These are phyloP conservation scores for Hypoxylon lienhwacheense DNA, from an alignment of 495 filamentous ascomycete species.

Conservation along the genomic window DNA sequence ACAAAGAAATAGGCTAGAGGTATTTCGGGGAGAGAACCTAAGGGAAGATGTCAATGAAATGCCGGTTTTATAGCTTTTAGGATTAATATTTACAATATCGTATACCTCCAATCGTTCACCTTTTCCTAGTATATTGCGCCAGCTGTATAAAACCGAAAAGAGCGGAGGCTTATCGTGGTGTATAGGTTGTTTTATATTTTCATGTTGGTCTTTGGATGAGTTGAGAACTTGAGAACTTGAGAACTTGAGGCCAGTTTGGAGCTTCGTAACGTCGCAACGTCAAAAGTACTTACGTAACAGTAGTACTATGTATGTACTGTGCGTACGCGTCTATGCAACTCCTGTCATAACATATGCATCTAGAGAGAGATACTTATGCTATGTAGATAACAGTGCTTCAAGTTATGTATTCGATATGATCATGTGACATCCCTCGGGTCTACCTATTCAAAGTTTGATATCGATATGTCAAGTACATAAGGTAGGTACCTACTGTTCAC, in stretches of 20 bases:
- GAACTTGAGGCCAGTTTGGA: conserved; percentile 39
- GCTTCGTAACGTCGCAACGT: conserved; percentile 7
- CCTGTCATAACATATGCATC: background rate
- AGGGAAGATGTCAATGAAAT: conserved; percentile 12
- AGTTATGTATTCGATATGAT: too few relatives aligned
- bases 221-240: too few relatives aligned
- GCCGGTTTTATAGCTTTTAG: conserved; percentile 3
- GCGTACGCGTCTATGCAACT: too few relatives aligned
- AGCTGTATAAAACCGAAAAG: background rate
- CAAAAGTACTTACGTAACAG: conserved; percentile 3
- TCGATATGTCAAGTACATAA: too few relatives aligned
- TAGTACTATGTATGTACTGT: conserved; percentile 2
- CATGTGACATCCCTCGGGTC: too few relatives aligned
- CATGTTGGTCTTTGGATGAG: conserved; percentile 17
- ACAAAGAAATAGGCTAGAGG: background rate
- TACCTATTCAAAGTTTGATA: too few relatives aligned
- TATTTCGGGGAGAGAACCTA: conserved; percentile 10
- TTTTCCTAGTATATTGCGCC: background rate
- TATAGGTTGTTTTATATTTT: conserved; percentile 14
- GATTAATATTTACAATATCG: too few relatives aligned
- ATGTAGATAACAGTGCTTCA: too few relatives aligned
- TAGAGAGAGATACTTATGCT: too few relatives aligned
- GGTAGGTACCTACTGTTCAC: too few relatives aligned
- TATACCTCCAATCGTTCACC: background rate
- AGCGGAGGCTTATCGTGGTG: conserved; percentile 2